These are phyloP conservation scores for Chrysoporthe cubensis DNA, from an alignment of 2,329 filamentous ascomycete species.

Conservation along the genomic window DNA sequence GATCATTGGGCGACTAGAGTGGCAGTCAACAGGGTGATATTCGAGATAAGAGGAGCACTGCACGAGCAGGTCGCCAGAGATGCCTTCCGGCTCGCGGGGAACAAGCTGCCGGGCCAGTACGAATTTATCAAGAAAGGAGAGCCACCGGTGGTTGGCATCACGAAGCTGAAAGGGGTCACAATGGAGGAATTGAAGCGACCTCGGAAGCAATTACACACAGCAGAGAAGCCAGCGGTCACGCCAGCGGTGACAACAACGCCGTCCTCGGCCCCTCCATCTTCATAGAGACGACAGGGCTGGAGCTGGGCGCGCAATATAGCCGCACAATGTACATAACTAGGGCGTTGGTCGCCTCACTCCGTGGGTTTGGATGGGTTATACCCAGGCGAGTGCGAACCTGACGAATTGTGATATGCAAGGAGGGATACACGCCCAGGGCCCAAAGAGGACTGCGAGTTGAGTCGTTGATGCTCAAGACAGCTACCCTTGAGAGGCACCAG, in stretches of 20 bases:
- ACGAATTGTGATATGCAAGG: not conserved
- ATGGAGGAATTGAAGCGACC: slow-evolving; percentile 82
- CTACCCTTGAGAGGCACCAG: not conserved
- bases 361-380: not conserved
- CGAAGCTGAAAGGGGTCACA: slow-evolving; percentile 79
- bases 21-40: slow-evolving; percentile 86
- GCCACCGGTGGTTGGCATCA: slow-evolving; percentile 86
- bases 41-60: slow-evolving; percentile 87
- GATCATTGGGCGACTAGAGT: slow-evolving; percentile 95
- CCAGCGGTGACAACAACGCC: slow-evolving; percentile 37
- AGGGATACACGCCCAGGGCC: not conserved
- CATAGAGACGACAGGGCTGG: slow-evolving; percentile 36
- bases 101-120: slow-evolving; percentile 90
- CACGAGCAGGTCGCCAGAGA: slow-evolving; percentile 95
- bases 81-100: slow-evolving; percentile 89
- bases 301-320: slow-evolving; percentile 29
- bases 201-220: slow-evolving; percentile 65
- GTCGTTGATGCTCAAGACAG: not conserved
- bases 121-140: slow-evolving; percentile 96
- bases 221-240: slow-evolving; percentile 40
- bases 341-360: not conserved
- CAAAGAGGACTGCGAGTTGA: not conserved
- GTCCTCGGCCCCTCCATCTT: slow-evolving; percentile 39
- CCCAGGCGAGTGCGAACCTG: not conserved
- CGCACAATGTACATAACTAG: slow-evolving; percentile 17